Evolutionary conservation across 352 stramenopile genomes (phyloP).

Genomic region (Phytopythium kandeliae): DNA sequence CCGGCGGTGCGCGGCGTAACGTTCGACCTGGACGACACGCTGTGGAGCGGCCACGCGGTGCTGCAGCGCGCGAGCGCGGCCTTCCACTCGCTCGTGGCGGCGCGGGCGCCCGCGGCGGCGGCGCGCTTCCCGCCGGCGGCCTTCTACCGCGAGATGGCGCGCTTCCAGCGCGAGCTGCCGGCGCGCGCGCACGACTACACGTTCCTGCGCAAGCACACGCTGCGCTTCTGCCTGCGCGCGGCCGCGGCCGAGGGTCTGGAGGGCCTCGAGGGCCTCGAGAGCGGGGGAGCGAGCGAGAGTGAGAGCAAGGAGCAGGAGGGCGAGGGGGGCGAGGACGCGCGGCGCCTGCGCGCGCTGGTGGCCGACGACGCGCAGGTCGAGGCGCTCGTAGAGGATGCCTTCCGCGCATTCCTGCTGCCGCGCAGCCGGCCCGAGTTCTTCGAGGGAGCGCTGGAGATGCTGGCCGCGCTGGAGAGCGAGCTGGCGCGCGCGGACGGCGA

Average conservation of each 20-base stretch:
- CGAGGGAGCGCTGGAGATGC: conserved; percentile 40
- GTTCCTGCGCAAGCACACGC: conserved; percentile 52
- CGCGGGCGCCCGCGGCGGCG: conserved; percentile 24
- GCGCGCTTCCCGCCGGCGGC: conserved; percentile 31
- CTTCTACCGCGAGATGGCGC: conserved; percentile 34
- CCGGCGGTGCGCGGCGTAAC: conserved; percentile 43
- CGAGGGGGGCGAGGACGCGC: not conserved
- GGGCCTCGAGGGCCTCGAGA: too few relatives aligned
- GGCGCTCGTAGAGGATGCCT: conserved; percentile 40
- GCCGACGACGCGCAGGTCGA: conserved; percentile 15
- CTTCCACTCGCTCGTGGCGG: conserved; percentile 45
- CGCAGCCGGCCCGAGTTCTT: conserved; percentile 62
- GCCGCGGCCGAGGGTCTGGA: not conserved
- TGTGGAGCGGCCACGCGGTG: conserved; percentile 57
- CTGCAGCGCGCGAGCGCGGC: conserved; percentile 32
- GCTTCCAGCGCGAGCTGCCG: conserved; percentile 36
- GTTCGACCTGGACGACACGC: conserved; percentile 78
- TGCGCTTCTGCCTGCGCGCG: conserved; percentile 34
- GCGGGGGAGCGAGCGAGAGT: too few relatives aligned
- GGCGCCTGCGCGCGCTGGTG: not conserved
- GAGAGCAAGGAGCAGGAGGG: too few relatives aligned
- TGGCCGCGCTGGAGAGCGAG: conserved; percentile 27
- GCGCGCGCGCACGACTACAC: conserved; percentile 61
- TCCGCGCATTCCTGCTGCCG: conserved; percentile 48
- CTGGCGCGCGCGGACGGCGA: conserved; percentile 9